Evolutionary conservation across 305 asterid genomes (phyloP).

Genomic region (Solanum hybrid): DNA sequence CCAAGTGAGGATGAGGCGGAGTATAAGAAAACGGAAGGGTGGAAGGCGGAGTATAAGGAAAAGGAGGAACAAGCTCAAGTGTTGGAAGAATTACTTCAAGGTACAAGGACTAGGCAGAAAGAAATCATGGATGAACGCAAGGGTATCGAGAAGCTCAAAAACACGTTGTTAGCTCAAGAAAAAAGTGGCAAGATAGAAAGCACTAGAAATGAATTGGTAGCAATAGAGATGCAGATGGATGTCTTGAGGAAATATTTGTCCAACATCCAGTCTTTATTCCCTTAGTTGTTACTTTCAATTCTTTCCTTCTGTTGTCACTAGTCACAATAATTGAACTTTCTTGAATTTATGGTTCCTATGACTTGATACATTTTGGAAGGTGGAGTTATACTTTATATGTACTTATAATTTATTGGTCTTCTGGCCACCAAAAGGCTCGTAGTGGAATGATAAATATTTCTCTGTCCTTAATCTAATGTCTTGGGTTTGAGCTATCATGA

Average conservation of each 20-base stretch:
- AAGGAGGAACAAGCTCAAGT: neutral
- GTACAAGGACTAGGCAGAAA: neutral
- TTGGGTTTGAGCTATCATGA: neutral
- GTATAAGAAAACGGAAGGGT: neutral
- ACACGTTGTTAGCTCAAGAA: neutral
- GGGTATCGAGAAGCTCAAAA: neutral
- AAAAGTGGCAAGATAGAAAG: neutral
- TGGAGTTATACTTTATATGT: neutral
- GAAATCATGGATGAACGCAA: neutral
- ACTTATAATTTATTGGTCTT: neutral
- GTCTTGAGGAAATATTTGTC: neutral
- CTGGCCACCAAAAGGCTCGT: neutral
- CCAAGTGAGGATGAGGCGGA: neutral
- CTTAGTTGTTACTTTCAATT: neutral
- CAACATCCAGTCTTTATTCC: neutral
- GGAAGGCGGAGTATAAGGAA: neutral
- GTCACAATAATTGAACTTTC: neutral
- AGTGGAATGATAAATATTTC: neutral
- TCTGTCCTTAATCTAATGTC: neutral
- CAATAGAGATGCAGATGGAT: neutral
- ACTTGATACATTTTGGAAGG: neutral
- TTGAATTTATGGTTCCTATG: neutral
- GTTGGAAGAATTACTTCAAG: neutral
- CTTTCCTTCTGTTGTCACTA: neutral
- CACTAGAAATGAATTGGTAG: neutral